Evolutionary conservation across 371 early-diverging fungal species (phyloP).

Genomic region (Syncephalastrum monosporum): DNA sequence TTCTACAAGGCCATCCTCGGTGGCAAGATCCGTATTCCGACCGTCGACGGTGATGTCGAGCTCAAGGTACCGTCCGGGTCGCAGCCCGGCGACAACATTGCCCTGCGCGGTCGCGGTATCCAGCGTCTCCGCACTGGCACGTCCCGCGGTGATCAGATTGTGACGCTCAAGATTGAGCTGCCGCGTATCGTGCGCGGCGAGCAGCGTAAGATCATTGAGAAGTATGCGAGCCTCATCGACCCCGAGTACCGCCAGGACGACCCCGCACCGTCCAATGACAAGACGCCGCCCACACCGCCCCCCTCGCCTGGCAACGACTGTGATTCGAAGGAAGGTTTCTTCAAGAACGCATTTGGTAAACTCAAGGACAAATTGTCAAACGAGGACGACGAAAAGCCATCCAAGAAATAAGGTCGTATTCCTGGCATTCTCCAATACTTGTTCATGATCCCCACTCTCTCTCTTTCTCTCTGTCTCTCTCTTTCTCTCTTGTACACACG

Average conservation of each 20-base stretch:
- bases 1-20: constrained; percentile 86
- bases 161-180: constrained; percentile 75
- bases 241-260: constrained; percentile 24
- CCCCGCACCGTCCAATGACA: constrained; percentile 4
- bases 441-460: too few species aligned
- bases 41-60: constrained; percentile 92
- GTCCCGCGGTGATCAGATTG: constrained; percentile 82
- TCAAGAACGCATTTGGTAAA: constrained; percentile 34
- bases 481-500: too few species aligned
- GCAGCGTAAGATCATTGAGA: constrained; percentile 38
- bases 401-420: too few species aligned
- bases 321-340: constrained; percentile 19
- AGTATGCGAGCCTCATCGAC: constrained; percentile 39
- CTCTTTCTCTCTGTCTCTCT: too few species aligned
- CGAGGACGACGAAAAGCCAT: constrained; percentile 22
- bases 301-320: constrained; percentile 9
- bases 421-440: too few species aligned
- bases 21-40: constrained; percentile 82
- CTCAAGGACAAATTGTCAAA: constrained; percentile 23
- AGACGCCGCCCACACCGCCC: constrained; percentile 14
- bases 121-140: constrained; percentile 46
- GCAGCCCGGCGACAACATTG: constrained; percentile 83
- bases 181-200: constrained; percentile 48
- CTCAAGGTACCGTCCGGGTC: constrained; percentile 80
- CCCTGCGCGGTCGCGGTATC: constrained; percentile 77